Evolutionary conservation across 192 early-diverging fungal genomes (phyloP), one percentile per base, ranked within the genome.

Genomic region (Coemansia sp.): DNA sequence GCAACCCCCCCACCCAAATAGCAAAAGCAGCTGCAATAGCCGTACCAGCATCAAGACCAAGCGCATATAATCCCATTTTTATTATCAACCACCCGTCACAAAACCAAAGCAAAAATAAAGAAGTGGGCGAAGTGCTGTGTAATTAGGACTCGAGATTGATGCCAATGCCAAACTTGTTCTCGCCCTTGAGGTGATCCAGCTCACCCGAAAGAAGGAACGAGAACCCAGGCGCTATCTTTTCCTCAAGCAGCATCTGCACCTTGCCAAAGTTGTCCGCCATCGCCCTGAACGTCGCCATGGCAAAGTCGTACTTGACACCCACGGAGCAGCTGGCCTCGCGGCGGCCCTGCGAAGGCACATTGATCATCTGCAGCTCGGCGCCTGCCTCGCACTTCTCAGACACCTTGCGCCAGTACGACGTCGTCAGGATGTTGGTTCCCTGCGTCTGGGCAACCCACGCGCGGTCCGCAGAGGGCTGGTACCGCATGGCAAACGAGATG

Each of bases 241-340:
- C 94, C 76, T 99, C 97, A 34, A 98, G 69, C 8, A 97, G 87
- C 50, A 91, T 88, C 52, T 85, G 85, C 16, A 97, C 87, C 62
- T 90, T 85, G 62, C 97, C 97, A 29, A 88, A 84, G 20, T 91
- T 94, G 80, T 96, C 94, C 39, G 97, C 81, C 74, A 89, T 89
- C n/a, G 92, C 94, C 58, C 95, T 83, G 71, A 99, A 88, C 34
- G 91, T 96, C 28, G 95, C 87, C 35, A 85, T 85, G 47, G 94
- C 85, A 67, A 97, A 97, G 65, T 97, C 95, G 59, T 95, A 92
- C 84, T 99, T 99, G 74, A 93, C 96, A 46, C 93, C 95, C n/a
- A 95, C 89, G 16, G 91, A 90, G 59, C 91, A 93, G 59, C 95
- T 85, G 42, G 92, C 97, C 56, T 97, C 95, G 57, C 94, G 85